Evolutionary conservation across 2,329 filamentous ascomycete species (phyloP).

Genomic region (Chlorencoelia australis): DNA sequence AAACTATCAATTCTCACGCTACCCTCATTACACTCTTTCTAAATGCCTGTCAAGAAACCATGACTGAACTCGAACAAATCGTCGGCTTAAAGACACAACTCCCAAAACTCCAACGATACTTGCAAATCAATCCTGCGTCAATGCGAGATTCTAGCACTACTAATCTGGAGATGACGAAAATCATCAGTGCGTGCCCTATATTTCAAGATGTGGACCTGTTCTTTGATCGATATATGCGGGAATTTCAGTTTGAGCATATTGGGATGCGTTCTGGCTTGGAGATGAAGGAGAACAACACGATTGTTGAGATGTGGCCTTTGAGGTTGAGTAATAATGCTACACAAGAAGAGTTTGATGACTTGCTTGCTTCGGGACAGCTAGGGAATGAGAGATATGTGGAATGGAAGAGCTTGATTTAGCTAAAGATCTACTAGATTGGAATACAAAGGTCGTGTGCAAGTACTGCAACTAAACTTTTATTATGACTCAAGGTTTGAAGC

Average conservation of each 20-base stretch:
- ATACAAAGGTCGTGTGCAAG: too few relatives aligned
- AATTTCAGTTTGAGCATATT: not conserved
- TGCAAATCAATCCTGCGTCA: not conserved
- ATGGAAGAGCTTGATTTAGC: slow-evolving; percentile 24
- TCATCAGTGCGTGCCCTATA: not conserved
- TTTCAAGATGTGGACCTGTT: not conserved
- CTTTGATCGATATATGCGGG: slow-evolving; percentile 1
- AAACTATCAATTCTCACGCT: slow-evolving; percentile 4
- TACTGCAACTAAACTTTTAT: too few relatives aligned
- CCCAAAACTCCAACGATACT: not conserved
- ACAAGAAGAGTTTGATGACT: slow-evolving; percentile 3
- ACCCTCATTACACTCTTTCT: slow-evolving; percentile 8
- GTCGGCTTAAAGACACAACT: not conserved
- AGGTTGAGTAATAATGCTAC: slow-evolving; percentile 2
- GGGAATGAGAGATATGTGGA: slow-evolving; percentile 5
- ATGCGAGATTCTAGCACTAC: not conserved
- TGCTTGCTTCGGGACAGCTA: not conserved
- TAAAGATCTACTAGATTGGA: too few relatives aligned
- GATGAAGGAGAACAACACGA: slow-evolving; percentile 6
- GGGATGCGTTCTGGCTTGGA: not conserved
- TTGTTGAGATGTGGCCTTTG: slow-evolving; percentile 10
- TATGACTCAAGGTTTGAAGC: too few relatives aligned
- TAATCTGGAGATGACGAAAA: not conserved
- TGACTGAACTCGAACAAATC: not conserved
- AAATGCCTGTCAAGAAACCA: slow-evolving; percentile 3